Evolutionary conservation across 352 stramenopile species (phyloP).

Genomic region (Pythium rishiriense): DNA sequence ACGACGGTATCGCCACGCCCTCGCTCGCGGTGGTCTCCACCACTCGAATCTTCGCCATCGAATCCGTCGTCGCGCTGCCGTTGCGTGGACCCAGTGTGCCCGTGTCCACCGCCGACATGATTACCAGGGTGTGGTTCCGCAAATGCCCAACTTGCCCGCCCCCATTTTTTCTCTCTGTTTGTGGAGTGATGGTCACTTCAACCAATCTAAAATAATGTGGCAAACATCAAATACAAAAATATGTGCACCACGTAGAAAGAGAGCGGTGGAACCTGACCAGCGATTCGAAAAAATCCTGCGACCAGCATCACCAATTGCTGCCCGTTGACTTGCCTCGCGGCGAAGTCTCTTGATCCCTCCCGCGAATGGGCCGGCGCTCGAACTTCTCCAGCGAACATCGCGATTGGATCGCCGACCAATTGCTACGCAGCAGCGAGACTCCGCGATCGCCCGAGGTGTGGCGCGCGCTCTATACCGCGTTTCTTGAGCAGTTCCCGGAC

Average conservation of each 20-base stretch:
- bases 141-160: conserved; percentile 4
- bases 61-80: background rate
- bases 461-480: conserved; percentile 11
- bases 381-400: conserved; percentile 6
- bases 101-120: background rate
- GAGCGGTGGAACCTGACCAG: too few species aligned
- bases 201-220: conserved; percentile 8
- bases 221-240: background rate
- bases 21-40: background rate
- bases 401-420: conserved; percentile 16
- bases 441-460: conserved; percentile 4
- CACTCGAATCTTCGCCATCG: background rate
- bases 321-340: background rate
- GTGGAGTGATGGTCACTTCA: conserved; percentile 25
- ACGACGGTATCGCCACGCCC: background rate
- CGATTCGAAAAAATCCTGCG: background rate
- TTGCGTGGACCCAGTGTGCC: too few species aligned
- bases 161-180: background rate
- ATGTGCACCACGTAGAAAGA: too few species aligned
- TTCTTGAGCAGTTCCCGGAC: conserved; percentile 12
- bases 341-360: background rate
- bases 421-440: background rate
- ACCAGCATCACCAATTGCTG: background rate
- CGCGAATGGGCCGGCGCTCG: conserved; percentile 6
- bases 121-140: background rate